Evolutionary conservation across 768 basidiomycete species (phyloP).

Genomic region (Mycena leptocephala): DNA sequence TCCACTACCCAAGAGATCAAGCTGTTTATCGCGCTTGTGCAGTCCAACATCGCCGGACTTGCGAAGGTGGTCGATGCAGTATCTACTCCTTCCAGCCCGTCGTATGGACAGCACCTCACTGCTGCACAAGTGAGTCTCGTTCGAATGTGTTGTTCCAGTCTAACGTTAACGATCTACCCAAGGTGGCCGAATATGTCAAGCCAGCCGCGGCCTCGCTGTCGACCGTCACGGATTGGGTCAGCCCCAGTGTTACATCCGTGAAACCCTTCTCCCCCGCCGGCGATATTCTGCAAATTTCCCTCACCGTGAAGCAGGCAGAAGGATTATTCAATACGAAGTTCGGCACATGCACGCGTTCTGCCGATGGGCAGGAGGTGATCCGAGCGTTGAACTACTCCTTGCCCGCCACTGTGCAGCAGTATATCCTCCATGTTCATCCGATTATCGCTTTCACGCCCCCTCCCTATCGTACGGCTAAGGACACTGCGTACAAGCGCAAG

Average conservation of each 20-base stretch:
- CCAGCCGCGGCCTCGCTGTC: conserved; percentile 18
- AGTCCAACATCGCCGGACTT: conserved; percentile 20
- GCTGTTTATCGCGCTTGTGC: conserved; percentile 14
- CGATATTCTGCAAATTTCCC: conserved; percentile 16
- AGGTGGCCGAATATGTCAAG: conserved; percentile 15
- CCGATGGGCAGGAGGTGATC: conserved; percentile 9
- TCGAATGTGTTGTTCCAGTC: neutral
- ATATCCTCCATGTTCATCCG: conserved; percentile 13
- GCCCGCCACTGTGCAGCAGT: neutral
- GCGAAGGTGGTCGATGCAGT: conserved; percentile 20
- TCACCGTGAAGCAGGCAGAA: conserved; percentile 18
- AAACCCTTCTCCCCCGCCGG: conserved; percentile 23
- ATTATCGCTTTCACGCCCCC: conserved; percentile 18
- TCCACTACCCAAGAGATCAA: conserved; percentile 14
- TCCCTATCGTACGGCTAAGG: neutral
- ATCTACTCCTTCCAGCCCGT: too few species aligned
- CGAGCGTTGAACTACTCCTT: conserved; percentile 18
- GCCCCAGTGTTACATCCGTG: conserved; percentile 17
- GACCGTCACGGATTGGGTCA: conserved; percentile 16
- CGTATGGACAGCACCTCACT: conserved; percentile 18
- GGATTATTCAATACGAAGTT: conserved; percentile 13
- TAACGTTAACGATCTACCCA: neutral
- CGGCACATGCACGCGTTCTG: conserved; percentile 1
- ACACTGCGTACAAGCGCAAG: conserved; percentile 13
- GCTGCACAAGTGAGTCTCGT: conserved; percentile 16